Evolutionary conservation across 2,329 filamentous ascomycete genomes (phyloP).

Genomic region (Emmonsiellopsis sp.): DNA sequence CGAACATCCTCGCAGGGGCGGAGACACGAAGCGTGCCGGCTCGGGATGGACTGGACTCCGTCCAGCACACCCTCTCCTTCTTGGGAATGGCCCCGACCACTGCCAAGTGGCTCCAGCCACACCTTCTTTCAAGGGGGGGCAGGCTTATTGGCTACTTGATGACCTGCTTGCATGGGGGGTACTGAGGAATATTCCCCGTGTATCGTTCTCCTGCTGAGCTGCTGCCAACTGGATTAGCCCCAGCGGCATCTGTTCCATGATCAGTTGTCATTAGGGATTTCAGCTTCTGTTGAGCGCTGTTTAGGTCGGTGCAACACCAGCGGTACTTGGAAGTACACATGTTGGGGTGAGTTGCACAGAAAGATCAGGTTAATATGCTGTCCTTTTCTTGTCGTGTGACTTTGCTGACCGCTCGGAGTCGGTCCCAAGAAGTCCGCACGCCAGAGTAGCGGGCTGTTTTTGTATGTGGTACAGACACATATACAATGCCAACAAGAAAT

Average conservation of each 20-base stretch:
- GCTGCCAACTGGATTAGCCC: background rate
- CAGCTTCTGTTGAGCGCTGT: background rate
- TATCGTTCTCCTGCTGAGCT: background rate
- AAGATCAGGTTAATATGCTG: background rate
- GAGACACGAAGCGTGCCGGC: too few relatives aligned
- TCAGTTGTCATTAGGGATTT: background rate
- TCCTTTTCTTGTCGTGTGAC: background rate
- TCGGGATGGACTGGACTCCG: background rate
- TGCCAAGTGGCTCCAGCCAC: conserved; percentile 1
- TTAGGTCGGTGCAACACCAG: background rate
- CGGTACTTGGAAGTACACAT: background rate
- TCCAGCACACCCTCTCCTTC: background rate
- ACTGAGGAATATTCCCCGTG: too few relatives aligned
- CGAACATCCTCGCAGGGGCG: background rate
- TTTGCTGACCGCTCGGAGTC: background rate
- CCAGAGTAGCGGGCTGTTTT: background rate
- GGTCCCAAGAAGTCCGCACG: background rate
- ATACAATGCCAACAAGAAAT: background rate
- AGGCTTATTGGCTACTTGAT: background rate
- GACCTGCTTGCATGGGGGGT: too few relatives aligned
- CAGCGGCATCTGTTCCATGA: background rate
- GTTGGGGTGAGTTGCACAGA: background rate
- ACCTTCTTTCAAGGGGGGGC: background rate
- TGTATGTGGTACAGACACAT: background rate
- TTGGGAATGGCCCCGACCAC: background rate